Base-by-base conservation (phyloP, 768 basidiomycete species). In the Scleroderma bovista region DNA sequence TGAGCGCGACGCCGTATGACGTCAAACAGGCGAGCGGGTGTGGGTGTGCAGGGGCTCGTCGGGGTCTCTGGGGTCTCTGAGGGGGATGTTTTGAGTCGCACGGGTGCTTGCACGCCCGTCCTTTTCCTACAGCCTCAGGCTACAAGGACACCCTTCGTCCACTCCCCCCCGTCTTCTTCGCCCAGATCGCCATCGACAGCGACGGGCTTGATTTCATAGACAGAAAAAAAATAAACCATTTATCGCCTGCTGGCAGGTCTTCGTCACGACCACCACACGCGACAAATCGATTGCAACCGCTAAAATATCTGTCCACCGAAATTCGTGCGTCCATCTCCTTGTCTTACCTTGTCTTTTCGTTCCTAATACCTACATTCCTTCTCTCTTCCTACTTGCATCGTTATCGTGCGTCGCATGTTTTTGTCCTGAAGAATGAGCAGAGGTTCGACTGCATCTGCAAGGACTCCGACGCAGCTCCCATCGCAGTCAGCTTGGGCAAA, bases 231-330 rank as follows among this genome's bases (percentile, higher is more conserved):
- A 62, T 7, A 43, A n/a, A 24, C 19, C 78, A 74, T 77, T 79
- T 74, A 72, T 79, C 77, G 83, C 86, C 86, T 88, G 86, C 86
- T 86, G 86, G 86, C 86, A 88, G 86, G 86, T 88, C 85, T 80
- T 78, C 75, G 80, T 84, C 76, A 86, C 83, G 84, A 85, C 86
- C 81, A 81, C 76, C 79, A 70, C 81, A 77, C 80, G 75, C 81
- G 75, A 76, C 71, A 75, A 71, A 72, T 72, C 71, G 57, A 66
- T 63, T 72, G 69, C 71, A 73, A 68, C 75, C 69, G 72, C 68
- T 68, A 68, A 73, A 74, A 67, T 72, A 73, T 69, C 65, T 60
- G 64, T 65, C 61, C 65, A 61, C 58, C 65, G 59, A 69, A 71
- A 74, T 70, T 71, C 72, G 68, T 71, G 57, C 66, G 72, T 73